Percentiles rank a stretch among this genome's conserved stretches.
Evolutionary conservation across 2,329 filamentous ascomycete genomes (phyloP).

Genomic region (Aspergillus spinulosporus): DNA sequence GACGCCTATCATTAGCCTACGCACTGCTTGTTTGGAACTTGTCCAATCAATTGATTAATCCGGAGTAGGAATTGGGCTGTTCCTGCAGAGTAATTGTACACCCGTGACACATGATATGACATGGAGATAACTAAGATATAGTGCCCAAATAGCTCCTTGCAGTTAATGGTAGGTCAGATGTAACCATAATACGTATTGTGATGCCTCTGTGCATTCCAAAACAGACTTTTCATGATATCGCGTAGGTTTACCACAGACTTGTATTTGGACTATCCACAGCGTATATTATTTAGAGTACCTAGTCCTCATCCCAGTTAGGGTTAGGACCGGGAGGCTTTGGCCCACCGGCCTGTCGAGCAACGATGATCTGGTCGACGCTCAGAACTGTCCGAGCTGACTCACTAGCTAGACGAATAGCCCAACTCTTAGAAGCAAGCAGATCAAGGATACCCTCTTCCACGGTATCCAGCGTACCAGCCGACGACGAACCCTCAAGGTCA

Average conservation of each 20-base stretch:
- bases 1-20: slow-evolving; percentile 1
- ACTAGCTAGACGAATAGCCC: slow-evolving; percentile 95
- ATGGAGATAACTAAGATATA: background rate
- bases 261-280: slow-evolving; percentile 2
- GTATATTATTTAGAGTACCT: slow-evolving; percentile 26
- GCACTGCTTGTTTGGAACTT: background rate
- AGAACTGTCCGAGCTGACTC: slow-evolving; percentile 91
- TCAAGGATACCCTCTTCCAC: slow-evolving; percentile 88
- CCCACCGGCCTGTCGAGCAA: slow-evolving; percentile 92
- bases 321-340: slow-evolving; percentile 96
- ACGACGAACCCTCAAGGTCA: slow-evolving; percentile 85
- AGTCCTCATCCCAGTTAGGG: slow-evolving; percentile 72
- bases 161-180: background rate
- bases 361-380: slow-evolving; percentile 98
- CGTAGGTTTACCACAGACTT: slow-evolving; percentile 9
- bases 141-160: background rate
- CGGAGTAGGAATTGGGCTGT: background rate
- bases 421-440: slow-evolving; percentile 85
- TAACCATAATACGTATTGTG: background rate
- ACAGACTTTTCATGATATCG: slow-evolving; percentile 11
- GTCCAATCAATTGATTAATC: background rate
- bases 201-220: background rate
- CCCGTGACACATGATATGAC: background rate
- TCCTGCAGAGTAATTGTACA: slow-evolving; percentile 2
- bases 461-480: slow-evolving; percentile 79